Evolutionary conservation across 2,329 filamentous ascomycete species (phyloP).

Genomic region (Cladophialophora bantiana): DNA sequence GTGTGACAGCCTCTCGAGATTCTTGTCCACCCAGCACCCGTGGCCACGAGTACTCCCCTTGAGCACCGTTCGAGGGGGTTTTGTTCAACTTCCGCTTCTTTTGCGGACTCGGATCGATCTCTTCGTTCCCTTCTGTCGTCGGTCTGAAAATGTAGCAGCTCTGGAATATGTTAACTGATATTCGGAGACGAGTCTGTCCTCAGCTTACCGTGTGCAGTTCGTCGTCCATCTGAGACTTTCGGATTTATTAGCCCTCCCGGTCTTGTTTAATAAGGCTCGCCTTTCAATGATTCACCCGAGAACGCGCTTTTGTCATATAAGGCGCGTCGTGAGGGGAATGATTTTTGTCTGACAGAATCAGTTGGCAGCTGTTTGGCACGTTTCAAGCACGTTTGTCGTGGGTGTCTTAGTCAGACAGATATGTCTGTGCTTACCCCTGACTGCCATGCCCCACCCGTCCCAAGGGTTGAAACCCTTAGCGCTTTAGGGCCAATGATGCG

Average conservation of each 20-base stretch:
- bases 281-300: neutral
- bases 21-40: conserved; percentile 52
- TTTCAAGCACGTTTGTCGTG: too few species aligned
- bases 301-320: neutral
- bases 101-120: conserved; percentile 52
- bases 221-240: conserved; percentile 23
- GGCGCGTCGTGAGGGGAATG: neutral
- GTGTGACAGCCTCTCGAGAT: conserved; percentile 42
- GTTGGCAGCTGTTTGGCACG: neutral
- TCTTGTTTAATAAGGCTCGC: neutral
- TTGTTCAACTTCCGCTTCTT: conserved; percentile 64
- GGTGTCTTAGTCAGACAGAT: too few species aligned
- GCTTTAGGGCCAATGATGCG: too few species aligned
- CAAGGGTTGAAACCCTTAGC: too few species aligned
- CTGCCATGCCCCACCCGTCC: too few species aligned
- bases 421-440: too few species aligned
- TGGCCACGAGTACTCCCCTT: conserved; percentile 44
- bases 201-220: conserved; percentile 28
- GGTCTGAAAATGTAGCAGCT: conserved; percentile 40
- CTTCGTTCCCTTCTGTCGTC: conserved; percentile 28
- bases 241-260: neutral
- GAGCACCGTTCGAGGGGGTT: conserved; percentile 39
- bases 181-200: neutral
- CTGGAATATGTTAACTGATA: conserved; percentile 19
- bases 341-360: neutral